These are phyloP conservation scores for Trichoderma citrinoviride DNA, from an alignment of 2,329 filamentous ascomycete genomes.

Conservation along the genomic window DNA sequence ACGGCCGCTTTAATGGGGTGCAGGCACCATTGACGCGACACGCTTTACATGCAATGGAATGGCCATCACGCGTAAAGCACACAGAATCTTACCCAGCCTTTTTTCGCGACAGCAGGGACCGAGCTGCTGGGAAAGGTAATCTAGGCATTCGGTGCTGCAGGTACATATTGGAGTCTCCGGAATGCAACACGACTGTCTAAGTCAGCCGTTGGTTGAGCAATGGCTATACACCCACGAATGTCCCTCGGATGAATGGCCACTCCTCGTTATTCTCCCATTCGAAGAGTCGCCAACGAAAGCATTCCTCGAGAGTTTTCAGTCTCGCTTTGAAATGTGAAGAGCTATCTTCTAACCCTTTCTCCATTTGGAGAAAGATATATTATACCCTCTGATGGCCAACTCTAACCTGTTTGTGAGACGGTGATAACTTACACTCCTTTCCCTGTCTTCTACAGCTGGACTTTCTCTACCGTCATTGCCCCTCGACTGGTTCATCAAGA, in stretches of 20 bases:
- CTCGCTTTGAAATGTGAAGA: neutral
- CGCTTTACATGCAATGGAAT: neutral
- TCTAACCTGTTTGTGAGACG: neutral
- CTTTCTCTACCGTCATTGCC: neutral
- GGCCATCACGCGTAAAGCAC: neutral
- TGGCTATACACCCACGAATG: neutral
- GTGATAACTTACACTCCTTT: neutral
- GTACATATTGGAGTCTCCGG: neutral
- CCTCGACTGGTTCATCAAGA: constrained; percentile 24
- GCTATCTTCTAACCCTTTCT: neutral
- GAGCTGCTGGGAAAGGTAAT: neutral
- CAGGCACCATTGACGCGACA: neutral
- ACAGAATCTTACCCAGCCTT: neutral
- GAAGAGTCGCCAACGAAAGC: neutral
- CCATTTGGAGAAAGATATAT: neutral
- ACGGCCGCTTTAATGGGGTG: neutral
- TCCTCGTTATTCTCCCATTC: neutral
- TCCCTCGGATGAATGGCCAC: neutral
- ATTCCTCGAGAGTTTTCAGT: neutral
- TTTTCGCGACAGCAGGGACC: neutral
- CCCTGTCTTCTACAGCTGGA: neutral
- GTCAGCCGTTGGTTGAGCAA: neutral
- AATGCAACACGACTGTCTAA: constrained; percentile 10
- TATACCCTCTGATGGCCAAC: neutral
- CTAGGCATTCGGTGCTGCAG: neutral